A percentile compares a stretch with the other conserved stretches of the same genome.
Evolutionary conservation across 306 rosid genomes (phyloP).

Genomic region (Sicyos baderoa): DNA sequence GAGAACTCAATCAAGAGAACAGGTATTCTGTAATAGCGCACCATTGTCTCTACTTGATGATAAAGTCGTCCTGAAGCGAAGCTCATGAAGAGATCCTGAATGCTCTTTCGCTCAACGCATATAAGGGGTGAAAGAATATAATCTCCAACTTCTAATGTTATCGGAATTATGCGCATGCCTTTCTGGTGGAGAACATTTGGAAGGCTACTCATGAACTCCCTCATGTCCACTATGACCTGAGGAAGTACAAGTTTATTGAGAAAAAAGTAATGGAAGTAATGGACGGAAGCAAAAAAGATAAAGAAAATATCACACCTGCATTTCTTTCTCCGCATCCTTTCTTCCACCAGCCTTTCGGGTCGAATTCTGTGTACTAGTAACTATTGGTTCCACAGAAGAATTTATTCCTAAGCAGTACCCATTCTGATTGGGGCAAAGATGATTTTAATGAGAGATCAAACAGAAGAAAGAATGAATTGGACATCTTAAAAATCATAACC

Average conservation of each 20-base stretch:
- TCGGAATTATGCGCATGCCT: conserved; percentile 85
- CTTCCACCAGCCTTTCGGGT: conserved; percentile 92
- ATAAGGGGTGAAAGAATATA: conserved; percentile 88
- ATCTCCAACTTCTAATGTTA: conserved; percentile 96
- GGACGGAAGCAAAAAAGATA: conserved; percentile 17
- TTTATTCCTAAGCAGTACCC: conserved; percentile 57
- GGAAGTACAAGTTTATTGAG: conserved; percentile 24
- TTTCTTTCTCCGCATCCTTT: conserved; percentile 64
- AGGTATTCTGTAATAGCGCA: conserved; percentile 86
- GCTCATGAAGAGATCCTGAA: conserved; percentile 94
- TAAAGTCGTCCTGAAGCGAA: conserved; percentile 96
- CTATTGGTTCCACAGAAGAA: conserved; percentile 46
- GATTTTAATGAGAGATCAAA: neutral
- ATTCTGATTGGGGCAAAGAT: conserved; percentile 37
- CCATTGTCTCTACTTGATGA: conserved; percentile 92
- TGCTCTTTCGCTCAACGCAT: conserved; percentile 97
- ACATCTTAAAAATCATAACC: neutral
- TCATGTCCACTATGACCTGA: conserved; percentile 95
- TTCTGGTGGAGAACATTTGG: conserved; percentile 95
- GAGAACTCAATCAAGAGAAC: conserved; percentile 92
- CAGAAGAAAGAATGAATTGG: neutral
- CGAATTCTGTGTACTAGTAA: conserved; percentile 46
- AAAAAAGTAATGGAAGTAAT: conserved; percentile 2
- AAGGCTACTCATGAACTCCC: conserved; percentile 99
- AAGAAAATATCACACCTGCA: conserved; percentile 51